Percentiles rank a stretch among this genome's conserved stretches.
Evolutionary conservation across 345 rosid species (phyloP).

Genomic region (Fremontodendron californicum): DNA sequence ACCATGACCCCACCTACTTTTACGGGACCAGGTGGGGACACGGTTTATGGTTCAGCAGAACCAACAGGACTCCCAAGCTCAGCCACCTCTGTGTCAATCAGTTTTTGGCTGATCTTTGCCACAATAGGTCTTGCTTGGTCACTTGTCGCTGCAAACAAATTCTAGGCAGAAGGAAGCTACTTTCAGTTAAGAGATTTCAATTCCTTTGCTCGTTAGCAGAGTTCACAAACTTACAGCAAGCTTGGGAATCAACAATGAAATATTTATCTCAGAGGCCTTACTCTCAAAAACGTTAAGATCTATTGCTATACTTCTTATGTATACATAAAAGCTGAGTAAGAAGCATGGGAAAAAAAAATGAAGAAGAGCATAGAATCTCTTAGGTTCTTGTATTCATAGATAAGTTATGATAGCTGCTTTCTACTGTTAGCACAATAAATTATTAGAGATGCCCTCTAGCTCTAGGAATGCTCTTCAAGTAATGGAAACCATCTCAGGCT

Average conservation of each 20-base stretch:
- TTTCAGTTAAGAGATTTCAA: constrained; percentile 23
- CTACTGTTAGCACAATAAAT: constrained; percentile 45
- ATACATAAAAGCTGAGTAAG: constrained; percentile 41
- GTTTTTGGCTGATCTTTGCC: constrained; percentile 37
- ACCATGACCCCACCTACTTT: constrained; percentile 36
- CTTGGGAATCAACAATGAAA: constrained; percentile 25
- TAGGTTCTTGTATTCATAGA: constrained; percentile 58
- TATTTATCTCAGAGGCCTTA: constrained; percentile 27
- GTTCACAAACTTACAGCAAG: constrained; percentile 26
- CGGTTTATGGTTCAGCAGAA: constrained; percentile 60
- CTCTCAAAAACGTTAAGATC: constrained; percentile 25
- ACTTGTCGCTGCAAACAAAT: constrained; percentile 38
- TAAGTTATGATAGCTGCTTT: constrained; percentile 37
- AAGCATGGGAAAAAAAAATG: constrained; percentile 27
- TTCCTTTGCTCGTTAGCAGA: constrained; percentile 28
- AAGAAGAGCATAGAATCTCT: constrained; percentile 41
- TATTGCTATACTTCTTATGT: constrained; percentile 37
- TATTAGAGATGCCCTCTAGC: constrained; percentile 31
- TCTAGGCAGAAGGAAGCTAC: constrained; percentile 24
- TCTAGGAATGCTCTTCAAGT: constrained; percentile 23
- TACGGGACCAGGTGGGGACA: constrained; percentile 45
- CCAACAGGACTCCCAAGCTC: constrained; percentile 83
- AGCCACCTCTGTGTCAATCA: constrained; percentile 42
- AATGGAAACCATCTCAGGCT: constrained; percentile 19
- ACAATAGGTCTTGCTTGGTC: constrained; percentile 36